Conservation (phyloP, 331 rosid genomes). For the Dryas integrifolia region DNA sequence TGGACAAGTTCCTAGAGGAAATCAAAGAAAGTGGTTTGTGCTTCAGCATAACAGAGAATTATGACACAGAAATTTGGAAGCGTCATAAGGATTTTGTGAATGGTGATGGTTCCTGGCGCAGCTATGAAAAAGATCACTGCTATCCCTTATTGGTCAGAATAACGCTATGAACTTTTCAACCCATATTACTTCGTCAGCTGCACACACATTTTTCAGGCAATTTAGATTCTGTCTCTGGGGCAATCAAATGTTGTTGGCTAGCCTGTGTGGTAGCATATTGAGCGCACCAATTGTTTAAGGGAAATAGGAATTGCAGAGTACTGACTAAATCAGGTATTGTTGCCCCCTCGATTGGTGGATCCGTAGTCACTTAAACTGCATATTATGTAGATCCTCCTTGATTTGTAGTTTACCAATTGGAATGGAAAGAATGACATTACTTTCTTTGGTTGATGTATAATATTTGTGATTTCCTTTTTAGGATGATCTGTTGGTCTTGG, state of each 20-base stretch:
- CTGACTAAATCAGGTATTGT: slow-evolving; percentile 19
- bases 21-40: slow-evolving; percentile 53
- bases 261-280: slow-evolving; percentile 22
- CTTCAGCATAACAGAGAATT: slow-evolving; percentile 55
- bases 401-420: slow-evolving; percentile 12
- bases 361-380: slow-evolving; percentile 26
- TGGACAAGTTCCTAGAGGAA: slow-evolving; percentile 57
- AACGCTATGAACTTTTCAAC: slow-evolving; percentile 37
- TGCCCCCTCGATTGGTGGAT: slow-evolving; percentile 36
- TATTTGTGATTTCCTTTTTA: slow-evolving; percentile 7
- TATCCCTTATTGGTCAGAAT: slow-evolving; percentile 66
- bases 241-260: slow-evolving; percentile 12
- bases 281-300: slow-evolving; percentile 23
- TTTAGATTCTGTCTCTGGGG: not conserved
- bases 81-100: slow-evolving; percentile 51
- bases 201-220: not conserved
- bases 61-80: slow-evolving; percentile 62
- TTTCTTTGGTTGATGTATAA: not conserved
- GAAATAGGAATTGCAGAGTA: slow-evolving; percentile 27
- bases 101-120: slow-evolving; percentile 56
- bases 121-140: slow-evolving; percentile 67
- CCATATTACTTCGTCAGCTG: slow-evolving; percentile 5
- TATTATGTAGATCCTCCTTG: slow-evolving; percentile 9
- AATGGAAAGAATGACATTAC: slow-evolving; percentile 1
- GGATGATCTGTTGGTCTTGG: slow-evolving; percentile 1